These are phyloP conservation scores for Ananas comosus DNA, from an alignment of 176 grass and related monocot genomes.

Conservation along the genomic window DNA sequence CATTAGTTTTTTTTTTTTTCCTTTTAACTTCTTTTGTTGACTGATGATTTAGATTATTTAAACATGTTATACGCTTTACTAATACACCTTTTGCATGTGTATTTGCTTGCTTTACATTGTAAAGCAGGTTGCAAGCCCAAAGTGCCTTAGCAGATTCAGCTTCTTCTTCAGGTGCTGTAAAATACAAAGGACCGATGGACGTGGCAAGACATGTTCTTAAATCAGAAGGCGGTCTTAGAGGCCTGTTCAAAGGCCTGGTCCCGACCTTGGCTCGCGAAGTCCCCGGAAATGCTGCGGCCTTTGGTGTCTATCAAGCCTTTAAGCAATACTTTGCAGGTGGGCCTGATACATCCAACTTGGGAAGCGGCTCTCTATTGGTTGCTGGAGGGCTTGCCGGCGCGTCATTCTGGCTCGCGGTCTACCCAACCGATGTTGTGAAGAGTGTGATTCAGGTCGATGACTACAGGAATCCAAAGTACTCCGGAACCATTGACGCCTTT, in stretches of 20 bases:
- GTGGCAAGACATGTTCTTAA: slow-evolving; percentile 61
- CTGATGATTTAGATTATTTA: neutral
- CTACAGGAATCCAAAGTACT: slow-evolving; percentile 69
- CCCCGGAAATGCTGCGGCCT: slow-evolving; percentile 64
- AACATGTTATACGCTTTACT: neutral
- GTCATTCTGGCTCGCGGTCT: slow-evolving; percentile 58
- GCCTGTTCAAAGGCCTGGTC: slow-evolving; percentile 60
- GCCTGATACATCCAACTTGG: slow-evolving; percentile 45
- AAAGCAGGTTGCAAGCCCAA: slow-evolving; percentile 64
- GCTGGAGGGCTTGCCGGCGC: slow-evolving; percentile 61
- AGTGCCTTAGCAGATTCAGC: slow-evolving; percentile 30
- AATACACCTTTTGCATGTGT: neutral
- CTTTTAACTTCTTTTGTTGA: neutral
- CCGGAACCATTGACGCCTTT: slow-evolving; percentile 48
- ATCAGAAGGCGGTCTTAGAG: slow-evolving; percentile 44
- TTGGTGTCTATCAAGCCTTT: slow-evolving; percentile 56
- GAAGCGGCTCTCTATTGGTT: slow-evolving; percentile 49
- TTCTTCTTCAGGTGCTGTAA: slow-evolving; percentile 28
- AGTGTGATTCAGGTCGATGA: slow-evolving; percentile 91
- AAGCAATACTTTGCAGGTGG: slow-evolving; percentile 54
- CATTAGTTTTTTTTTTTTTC: neutral
- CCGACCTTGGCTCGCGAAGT: slow-evolving; percentile 74
- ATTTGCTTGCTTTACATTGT: neutral
- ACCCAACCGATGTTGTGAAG: slow-evolving; percentile 76
- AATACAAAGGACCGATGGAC: slow-evolving; percentile 59